Percentiles rank a stretch among this genome's conserved stretches.
Conservation (phyloP, 2,329 filamentous ascomycete genomes). For the Calonectria pseudoreteaudii region DNA sequence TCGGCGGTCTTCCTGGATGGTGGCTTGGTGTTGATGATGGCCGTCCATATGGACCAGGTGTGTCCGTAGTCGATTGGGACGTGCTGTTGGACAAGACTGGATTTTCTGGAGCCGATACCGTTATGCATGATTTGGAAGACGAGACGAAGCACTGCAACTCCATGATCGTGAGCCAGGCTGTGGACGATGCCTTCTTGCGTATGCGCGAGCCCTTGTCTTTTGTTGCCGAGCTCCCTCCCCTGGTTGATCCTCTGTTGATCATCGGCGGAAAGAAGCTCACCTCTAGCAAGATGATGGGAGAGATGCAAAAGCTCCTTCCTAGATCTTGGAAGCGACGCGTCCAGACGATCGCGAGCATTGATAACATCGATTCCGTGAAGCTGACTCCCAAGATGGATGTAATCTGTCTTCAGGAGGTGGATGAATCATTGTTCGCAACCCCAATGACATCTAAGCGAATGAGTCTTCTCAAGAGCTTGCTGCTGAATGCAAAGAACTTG, state of each 20-base stretch:
- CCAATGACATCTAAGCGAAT: slow-evolving; percentile 19
- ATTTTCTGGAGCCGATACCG: slow-evolving; percentile 22
- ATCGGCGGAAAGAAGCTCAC: slow-evolving; percentile 21
- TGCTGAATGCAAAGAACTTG: slow-evolving; percentile 17
- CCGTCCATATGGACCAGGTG: slow-evolving; percentile 4
- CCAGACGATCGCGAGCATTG: slow-evolving; percentile 2
- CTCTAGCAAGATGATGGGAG: slow-evolving; percentile 15
- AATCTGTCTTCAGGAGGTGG: slow-evolving; percentile 22
- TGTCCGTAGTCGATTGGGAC: slow-evolving; percentile 23
- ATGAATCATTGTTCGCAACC: slow-evolving; percentile 22
- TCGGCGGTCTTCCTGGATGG: slow-evolving; percentile 24
- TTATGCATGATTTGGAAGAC: slow-evolving; percentile 18
- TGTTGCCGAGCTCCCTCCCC: slow-evolving; percentile 10
- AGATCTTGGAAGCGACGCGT: slow-evolving; percentile 20
- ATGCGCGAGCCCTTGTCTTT: slow-evolving; percentile 20
- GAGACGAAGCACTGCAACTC: slow-evolving; percentile 25
- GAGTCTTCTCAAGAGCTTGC: slow-evolving; percentile 11
- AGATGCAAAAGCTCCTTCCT: slow-evolving; percentile 21
- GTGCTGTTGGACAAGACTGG: slow-evolving; percentile 19
- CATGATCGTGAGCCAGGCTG: slow-evolving; percentile 20
- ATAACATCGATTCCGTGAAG: slow-evolving; percentile 10
- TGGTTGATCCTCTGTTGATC: slow-evolving; percentile 13
- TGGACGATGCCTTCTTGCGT: slow-evolving; percentile 19
- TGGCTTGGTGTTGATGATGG: slow-evolving; percentile 26
- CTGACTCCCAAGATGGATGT: slow-evolving; percentile 16